A percentile compares a stretch with the other conserved stretches of the same genome.
Evolutionary conservation across 1,284 basidiomycete species (phyloP).

Genomic region (Leucoagaricus sp.): DNA sequence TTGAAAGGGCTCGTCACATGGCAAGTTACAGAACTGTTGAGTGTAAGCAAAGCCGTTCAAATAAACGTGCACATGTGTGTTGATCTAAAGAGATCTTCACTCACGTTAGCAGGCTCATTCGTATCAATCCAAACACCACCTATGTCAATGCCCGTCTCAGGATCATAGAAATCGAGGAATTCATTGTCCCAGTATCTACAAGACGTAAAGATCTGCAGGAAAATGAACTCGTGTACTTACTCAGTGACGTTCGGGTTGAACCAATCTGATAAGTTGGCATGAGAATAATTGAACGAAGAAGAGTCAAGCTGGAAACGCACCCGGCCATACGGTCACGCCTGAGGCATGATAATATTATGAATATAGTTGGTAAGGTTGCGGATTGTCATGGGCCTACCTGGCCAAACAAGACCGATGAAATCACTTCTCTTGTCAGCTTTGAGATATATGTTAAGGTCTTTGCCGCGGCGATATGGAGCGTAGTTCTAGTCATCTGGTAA

Average conservation of each 20-base stretch:
- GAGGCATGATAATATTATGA: neutral
- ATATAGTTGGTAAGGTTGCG: neutral
- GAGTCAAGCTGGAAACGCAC: constrained; percentile 33
- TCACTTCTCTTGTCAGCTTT: constrained; percentile 63
- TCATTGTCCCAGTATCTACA: constrained; percentile 63
- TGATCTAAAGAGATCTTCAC: constrained; percentile 16
- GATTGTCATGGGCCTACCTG: constrained; percentile 41
- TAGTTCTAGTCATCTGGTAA: constrained; percentile 41
- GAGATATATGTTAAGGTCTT: constrained; percentile 56
- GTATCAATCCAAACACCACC: constrained; percentile 76
- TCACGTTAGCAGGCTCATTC: constrained; percentile 68
- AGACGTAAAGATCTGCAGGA: neutral
- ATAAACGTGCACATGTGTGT: neutral
- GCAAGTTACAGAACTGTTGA: constrained; percentile 56
- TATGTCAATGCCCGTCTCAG: constrained; percentile 59
- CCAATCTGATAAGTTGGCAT: constrained; percentile 50
- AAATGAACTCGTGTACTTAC: constrained; percentile 31
- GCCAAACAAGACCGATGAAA: constrained; percentile 70
- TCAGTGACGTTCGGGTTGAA: constrained; percentile 56
- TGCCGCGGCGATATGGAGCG: constrained; percentile 57
- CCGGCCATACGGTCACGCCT: constrained; percentile 64
- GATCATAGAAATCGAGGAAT: constrained; percentile 60
- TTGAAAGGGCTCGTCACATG: constrained; percentile 56
- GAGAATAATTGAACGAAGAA: neutral
- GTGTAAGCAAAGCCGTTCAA: constrained; percentile 1